Conservation (phyloP, 78 protist species). For the Planoprotostelium fungivorum region DNA sequence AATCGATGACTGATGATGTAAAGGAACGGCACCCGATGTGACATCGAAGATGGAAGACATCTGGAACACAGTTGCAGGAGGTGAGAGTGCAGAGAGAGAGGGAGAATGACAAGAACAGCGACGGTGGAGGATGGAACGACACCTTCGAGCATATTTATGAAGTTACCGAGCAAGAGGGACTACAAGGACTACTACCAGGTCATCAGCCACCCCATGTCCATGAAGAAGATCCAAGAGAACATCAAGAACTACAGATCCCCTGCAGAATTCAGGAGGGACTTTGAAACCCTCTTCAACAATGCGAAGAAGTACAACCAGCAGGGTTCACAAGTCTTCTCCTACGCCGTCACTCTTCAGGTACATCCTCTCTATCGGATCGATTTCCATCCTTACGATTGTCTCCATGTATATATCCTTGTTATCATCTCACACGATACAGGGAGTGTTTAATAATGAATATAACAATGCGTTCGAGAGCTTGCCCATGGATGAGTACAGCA, state of each 20-base stretch:
- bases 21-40: not conserved
- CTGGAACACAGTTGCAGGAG: not conserved
- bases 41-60: not conserved
- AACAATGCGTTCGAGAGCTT: not conserved
- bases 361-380: not conserved
- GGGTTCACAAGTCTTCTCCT: constrained; percentile 38
- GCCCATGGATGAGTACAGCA: not conserved
- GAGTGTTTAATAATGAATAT: not conserved
- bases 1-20: not conserved
- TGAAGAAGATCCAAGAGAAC: constrained; percentile 37
- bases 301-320: constrained; percentile 41
- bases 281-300: constrained; percentile 38
- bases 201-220: constrained; percentile 47
- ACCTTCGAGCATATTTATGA: constrained; percentile 26
- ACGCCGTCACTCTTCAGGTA: constrained; percentile 34
- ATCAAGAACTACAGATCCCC: constrained; percentile 19
- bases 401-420: too few relatives aligned
- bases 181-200: constrained; percentile 48
- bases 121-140: constrained; percentile 34
- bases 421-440: too few relatives aligned
- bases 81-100: too few relatives aligned
- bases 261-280: constrained; percentile 21
- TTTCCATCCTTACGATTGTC: not conserved
- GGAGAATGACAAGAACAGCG: too few relatives aligned
- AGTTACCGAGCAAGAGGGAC: constrained; percentile 44